Evolutionary conservation across 2,329 filamentous ascomycete species (phyloP).

Genomic region (Fusarium haematococcum): DNA sequence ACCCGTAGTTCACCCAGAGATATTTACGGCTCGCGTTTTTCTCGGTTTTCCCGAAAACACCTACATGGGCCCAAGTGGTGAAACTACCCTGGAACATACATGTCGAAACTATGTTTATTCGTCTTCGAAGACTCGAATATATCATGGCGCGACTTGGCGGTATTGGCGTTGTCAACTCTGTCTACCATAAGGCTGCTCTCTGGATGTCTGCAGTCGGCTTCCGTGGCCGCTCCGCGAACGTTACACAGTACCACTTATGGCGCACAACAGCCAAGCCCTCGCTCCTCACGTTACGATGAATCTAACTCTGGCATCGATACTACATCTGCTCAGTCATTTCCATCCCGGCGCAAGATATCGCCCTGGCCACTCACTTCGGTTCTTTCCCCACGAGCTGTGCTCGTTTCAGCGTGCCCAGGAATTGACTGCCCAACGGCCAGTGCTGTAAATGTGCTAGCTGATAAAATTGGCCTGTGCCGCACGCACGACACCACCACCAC

Average conservation of each 20-base stretch:
- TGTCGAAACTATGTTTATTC: background rate
- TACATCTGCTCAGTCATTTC: background rate
- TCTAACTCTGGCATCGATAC: slow-evolving; percentile 12
- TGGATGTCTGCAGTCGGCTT: slow-evolving; percentile 21
- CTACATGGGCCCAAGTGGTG: background rate
- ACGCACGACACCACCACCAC: slow-evolving; percentile 20
- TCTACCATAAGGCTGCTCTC: slow-evolving; percentile 18
- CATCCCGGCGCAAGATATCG: background rate
- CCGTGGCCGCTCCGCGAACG: slow-evolving; percentile 34
- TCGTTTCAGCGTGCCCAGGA: slow-evolving; percentile 12
- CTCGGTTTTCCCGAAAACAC: background rate
- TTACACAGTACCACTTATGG: slow-evolving; percentile 23
- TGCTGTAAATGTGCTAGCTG: background rate
- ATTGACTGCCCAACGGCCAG: slow-evolving; percentile 6
- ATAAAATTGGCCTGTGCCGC: slow-evolving; percentile 15
- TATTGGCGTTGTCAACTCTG: background rate
- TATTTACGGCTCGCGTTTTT: background rate
- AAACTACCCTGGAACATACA: background rate
- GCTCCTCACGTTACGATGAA: slow-evolving; percentile 20
- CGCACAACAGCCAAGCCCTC: slow-evolving; percentile 16
- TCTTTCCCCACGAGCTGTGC: slow-evolving; percentile 7
- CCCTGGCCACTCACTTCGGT: slow-evolving; percentile 13
- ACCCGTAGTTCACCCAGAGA: background rate
- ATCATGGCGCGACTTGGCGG: background rate
- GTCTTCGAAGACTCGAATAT: background rate